phyloP scores from a whole-genome alignment of 257 asterid genomes.

The Nemophila menziesii region DNA sequence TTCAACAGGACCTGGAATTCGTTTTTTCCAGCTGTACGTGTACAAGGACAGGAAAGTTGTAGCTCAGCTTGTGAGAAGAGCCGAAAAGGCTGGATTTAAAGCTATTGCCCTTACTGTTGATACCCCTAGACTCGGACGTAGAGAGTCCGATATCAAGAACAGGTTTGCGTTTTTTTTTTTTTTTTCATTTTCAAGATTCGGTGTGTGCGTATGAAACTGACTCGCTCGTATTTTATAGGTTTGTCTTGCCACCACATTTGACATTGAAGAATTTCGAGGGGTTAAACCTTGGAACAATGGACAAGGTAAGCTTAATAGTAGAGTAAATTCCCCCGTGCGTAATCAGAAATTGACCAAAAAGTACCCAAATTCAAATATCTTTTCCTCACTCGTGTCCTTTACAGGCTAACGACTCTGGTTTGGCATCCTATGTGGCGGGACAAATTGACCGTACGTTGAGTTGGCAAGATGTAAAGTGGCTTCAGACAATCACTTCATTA shows the following conservation, averaged over 20 bases:
- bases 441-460: conserved; percentile 85
- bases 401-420: conserved; percentile 72
- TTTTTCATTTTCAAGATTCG: neutral
- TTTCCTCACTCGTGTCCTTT: conserved; percentile 6
- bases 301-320: conserved; percentile 31
- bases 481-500: conserved; percentile 76
- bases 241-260: conserved; percentile 48
- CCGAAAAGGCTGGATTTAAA: conserved; percentile 90
- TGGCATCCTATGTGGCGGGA: conserved; percentile 82
- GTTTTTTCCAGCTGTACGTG: conserved; percentile 53
- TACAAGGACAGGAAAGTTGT: conserved; percentile 89
- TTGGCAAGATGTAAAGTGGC: conserved; percentile 99
- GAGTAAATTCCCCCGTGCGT: no score
- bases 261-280: conserved; percentile 83
- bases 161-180: conserved; percentile 20
- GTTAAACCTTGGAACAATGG: conserved; percentile 74
- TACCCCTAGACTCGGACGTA: conserved; percentile 82
- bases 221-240: conserved; percentile 18
- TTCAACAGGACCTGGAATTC: conserved; percentile 50
- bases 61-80: conserved; percentile 86
- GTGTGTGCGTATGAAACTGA: neutral
- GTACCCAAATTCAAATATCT: neutral
- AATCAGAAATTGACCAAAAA: neutral
- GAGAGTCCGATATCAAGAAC: conserved; percentile 89
- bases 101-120: conserved; percentile 96